phyloP scores from a whole-genome alignment of 495 filamentous ascomycete genomes.

The Penicillium psychrofluorescens region DNA sequence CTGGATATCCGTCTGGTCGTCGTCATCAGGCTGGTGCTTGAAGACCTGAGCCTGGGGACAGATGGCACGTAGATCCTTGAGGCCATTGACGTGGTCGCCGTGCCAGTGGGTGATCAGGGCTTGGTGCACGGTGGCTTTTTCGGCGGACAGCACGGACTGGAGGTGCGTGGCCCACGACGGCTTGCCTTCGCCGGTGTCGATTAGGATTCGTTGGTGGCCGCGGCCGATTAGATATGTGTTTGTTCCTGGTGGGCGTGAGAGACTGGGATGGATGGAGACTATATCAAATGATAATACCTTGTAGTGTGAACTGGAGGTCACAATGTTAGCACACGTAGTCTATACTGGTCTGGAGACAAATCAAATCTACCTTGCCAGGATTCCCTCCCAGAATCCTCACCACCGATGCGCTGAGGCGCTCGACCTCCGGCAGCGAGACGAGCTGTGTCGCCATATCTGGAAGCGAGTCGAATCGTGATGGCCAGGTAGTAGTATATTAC shows the following conservation, averaged over 20 bases:
- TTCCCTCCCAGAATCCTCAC: conserved; percentile 77
- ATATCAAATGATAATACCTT: conserved; percentile 29
- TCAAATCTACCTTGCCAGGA: conserved; percentile 57
- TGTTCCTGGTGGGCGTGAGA: conserved; percentile 46
- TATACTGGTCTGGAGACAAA: too few species aligned
- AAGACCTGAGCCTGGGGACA: conserved; percentile 50
- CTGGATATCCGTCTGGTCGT: conserved; percentile 40
- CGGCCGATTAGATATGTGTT: conserved; percentile 83
- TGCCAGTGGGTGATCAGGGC: conserved; percentile 89
- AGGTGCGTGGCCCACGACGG: conserved; percentile 54
- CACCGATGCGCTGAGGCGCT: conserved; percentile 56
- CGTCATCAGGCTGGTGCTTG: conserved; percentile 40
- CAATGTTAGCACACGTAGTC: not conserved
- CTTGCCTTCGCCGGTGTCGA: conserved; percentile 73
- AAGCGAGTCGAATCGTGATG: not conserved
- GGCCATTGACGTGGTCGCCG: conserved; percentile 71
- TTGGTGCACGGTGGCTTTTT: conserved; percentile 55
- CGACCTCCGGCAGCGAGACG: conserved; percentile 52
- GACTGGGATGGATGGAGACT: not conserved
- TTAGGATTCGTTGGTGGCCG: conserved; percentile 57
- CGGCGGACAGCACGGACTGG: conserved; percentile 51
- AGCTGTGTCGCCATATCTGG: conserved; percentile 39
- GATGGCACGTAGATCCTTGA: conserved; percentile 54
- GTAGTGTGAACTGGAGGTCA: conserved; percentile 40
- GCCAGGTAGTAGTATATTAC: not conserved